Base-by-base conservation (phyloP, 139 green algal species). In the Desmodesmus armatus region DNA sequence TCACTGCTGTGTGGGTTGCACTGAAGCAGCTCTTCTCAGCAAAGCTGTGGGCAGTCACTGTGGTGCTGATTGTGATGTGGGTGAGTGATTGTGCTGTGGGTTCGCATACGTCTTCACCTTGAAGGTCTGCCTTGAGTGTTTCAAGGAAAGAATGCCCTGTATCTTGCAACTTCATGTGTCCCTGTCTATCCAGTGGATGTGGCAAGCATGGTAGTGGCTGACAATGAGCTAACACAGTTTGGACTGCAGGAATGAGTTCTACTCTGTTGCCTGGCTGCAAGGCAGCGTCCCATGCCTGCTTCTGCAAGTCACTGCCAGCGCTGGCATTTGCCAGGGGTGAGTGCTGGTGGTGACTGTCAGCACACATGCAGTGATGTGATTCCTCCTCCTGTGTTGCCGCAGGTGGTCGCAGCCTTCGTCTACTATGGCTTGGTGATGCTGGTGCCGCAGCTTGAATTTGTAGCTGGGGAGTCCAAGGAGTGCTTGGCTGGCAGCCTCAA, bases 381-480 rank as follows among this genome's bases (percentile, higher is more conserved):
- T 17, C 21, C 53, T n/a, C 53, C 60, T 19, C 9, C 60, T 39
- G n/a, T n/a, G 60, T 70, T n/a, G n/a, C n/a, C n/a, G n/a, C n/a
- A n/a, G n/a, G n/a, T 65, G 11, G 80, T 79, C 23, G 47, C 80
- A 55, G 87, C 89, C 15, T 91, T 94, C 44, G 87, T 87, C 2
- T 96, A 96, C 81, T 97, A 97, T 63, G 94, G 94, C 7, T 47
- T 96, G 27, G 94, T 97, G 29, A 85, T 94, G n/a, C 89, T 97
- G 25, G 94, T 90, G 17, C 91, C 91, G 0, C 74, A 87, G 44
- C 78, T 95, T 7, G 49, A 81, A 70, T 80, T 87, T 27, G n/a
- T 81, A 1, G 29, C 44, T 23, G 70, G 82, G 3, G 37, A 11
- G 3, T 15, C 53, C 11, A 85, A 85, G 79, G 25, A 62, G 11